A percentile compares a stretch with the other conserved stretches of the same genome.
phyloP scores from a whole-genome alignment of 2,329 filamentous ascomycete species.

The Talaromyces funiculosus region DNA sequence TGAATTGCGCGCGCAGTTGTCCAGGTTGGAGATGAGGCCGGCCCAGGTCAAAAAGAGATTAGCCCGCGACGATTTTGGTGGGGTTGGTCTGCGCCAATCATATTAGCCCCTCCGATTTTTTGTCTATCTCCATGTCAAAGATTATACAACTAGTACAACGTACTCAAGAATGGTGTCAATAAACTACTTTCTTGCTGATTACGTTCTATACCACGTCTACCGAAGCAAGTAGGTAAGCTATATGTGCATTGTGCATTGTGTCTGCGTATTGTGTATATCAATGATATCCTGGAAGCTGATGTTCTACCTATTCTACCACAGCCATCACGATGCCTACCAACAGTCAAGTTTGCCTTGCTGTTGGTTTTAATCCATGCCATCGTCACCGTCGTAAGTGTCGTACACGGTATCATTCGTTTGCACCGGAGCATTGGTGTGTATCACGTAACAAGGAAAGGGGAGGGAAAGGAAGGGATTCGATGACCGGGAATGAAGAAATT shows the following conservation, averaged over 20 bases:
- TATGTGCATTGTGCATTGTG: conserved; percentile 13
- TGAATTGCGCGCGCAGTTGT: conserved; percentile 3
- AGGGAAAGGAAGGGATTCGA: conserved; percentile 6
- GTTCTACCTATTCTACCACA: conserved; percentile 14
- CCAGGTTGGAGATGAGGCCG: not conserved
- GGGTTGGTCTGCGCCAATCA: not conserved
- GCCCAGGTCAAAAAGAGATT: conserved; percentile 1
- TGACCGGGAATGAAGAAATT: conserved; percentile 3
- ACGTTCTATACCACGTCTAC: not conserved
- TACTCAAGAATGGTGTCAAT: not conserved
- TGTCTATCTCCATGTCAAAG: not conserved
- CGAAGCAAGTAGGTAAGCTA: not conserved
- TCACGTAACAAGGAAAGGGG: conserved; percentile 4
- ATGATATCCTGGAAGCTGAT: conserved; percentile 12
- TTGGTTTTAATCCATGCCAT: not conserved
- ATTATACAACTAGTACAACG: not conserved
- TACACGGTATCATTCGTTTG: conserved; percentile 4
- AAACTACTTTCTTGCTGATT: not conserved
- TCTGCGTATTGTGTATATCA: conserved; percentile 10
- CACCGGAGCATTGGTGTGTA: conserved; percentile 10
- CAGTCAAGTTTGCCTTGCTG: not conserved
- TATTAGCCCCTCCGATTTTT: not conserved
- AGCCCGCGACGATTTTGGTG: not conserved
- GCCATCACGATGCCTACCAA: conserved; percentile 9
- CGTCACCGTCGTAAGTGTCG: conserved; percentile 4